Conservation (phyloP, 768 basidiomycete species). For the Tricholoma saponaceum region DNA sequence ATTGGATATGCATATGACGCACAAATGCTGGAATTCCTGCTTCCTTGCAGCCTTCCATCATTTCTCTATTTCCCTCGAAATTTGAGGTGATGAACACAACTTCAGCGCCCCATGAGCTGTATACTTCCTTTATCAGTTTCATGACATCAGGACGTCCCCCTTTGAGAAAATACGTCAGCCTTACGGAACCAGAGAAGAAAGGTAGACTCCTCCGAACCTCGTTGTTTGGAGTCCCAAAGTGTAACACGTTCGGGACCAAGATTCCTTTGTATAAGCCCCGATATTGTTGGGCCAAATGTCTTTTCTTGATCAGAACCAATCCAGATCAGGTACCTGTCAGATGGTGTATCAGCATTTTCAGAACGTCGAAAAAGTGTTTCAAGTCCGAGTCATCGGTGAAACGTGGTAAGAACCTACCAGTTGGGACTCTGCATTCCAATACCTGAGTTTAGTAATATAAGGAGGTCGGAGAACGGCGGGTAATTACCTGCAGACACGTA, state of each 20-base stretch:
- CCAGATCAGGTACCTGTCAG: slow-evolving; percentile 71
- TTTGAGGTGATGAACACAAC: slow-evolving; percentile 87
- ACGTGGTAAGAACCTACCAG: slow-evolving; percentile 51
- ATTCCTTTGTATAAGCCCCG: slow-evolving; percentile 65
- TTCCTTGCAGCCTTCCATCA: slow-evolving; percentile 74
- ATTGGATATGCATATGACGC: background rate
- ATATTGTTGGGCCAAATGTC: slow-evolving; percentile 69
- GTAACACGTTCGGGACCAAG: slow-evolving; percentile 69
- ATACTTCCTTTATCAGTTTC: slow-evolving; percentile 69
- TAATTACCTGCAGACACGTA: slow-evolving; percentile 63
- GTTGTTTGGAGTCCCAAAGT: slow-evolving; percentile 74
- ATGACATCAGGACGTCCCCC: slow-evolving; percentile 69
- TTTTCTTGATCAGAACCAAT: slow-evolving; percentile 80
- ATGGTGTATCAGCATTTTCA: slow-evolving; percentile 10
- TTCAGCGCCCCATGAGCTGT: slow-evolving; percentile 69
- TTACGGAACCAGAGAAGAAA: background rate
- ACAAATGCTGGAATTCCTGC: slow-evolving; percentile 62
- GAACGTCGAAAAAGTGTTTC: background rate
- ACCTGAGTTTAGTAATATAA: background rate
- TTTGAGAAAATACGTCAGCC: background rate
- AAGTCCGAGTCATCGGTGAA: background rate
- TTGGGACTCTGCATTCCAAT: slow-evolving; percentile 30
- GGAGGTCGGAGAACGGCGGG: background rate
- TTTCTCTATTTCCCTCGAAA: slow-evolving; percentile 71
- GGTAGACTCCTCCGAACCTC: slow-evolving; percentile 34